Base-by-base conservation (phyloP, 1,284 basidiomycete species). In the Amylostereum areolatum region DNA sequence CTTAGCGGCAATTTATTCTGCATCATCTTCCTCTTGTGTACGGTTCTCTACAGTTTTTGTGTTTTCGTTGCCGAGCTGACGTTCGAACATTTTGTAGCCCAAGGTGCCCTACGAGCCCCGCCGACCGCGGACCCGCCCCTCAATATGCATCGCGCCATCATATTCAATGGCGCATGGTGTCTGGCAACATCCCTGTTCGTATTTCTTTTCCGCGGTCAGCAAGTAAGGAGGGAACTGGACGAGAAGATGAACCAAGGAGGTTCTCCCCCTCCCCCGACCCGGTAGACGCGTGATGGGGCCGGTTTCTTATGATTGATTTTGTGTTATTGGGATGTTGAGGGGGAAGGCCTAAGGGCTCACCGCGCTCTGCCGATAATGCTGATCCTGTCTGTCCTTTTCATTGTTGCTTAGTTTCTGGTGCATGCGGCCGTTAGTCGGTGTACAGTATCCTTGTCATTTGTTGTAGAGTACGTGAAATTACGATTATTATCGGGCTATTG, bases 21-120 rank as follows among this genome's bases (percentile, higher is more conserved):
- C 11, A 69, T 89, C 33, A 63, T 84, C n/a, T 83, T 85, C 57
- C 73, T 88, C 12, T 66, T 87, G 3, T 68, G 86, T 86, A 55
- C 44, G 78, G 66, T 47, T 51, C 4, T 30, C 34, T 45, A 32
- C 30, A 3, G 8, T 27, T 27, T 12, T 18, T 4, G 3, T 31
- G n/a, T 11, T 24, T 10, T 43, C 3, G 18, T 27, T 11, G 33
- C 11, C 36, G 4, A 29, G 18, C 30, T 10, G 10, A 27, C 7
- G 6, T 9, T 3, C 10, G 9, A 37, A 3, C 35, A 5, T 46
- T 28, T 34, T 43, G 18, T 51, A 87, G 86, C 67, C 36, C 72
- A 83, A 63, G 75, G 77, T 45, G 82, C 84, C 1, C 70, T 90
- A 10, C 80, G 87, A 45, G 84, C 77, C 8, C 68, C 76, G 2